Evolutionary conservation across 768 basidiomycete genomes (phyloP).

Genomic region (Amanita jacksonii): DNA sequence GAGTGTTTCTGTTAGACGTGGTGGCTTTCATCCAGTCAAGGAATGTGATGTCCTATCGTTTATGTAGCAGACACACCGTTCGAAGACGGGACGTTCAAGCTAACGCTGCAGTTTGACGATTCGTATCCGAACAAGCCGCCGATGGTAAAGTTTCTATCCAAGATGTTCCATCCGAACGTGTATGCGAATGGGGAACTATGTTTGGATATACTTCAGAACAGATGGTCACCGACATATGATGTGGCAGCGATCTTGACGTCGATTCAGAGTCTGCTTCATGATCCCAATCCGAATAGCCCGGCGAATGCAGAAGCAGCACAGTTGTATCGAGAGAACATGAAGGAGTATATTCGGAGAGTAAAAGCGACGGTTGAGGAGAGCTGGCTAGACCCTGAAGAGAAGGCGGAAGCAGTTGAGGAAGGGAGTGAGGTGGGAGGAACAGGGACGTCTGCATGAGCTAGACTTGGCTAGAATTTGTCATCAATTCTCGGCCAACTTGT

Average conservation of each 20-base stretch:
- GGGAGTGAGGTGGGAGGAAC: conserved; percentile 1
- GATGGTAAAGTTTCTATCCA: conserved; percentile 90
- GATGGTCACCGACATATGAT: conserved; percentile 99
- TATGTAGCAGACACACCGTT: conserved; percentile 89
- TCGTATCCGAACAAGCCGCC: conserved; percentile 99
- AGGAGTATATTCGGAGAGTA: conserved; percentile 10
- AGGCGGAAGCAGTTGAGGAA: conserved; percentile 17
- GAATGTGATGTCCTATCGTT: background rate
- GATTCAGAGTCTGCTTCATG: conserved; percentile 92
- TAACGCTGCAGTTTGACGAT: conserved; percentile 92
- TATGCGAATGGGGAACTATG: conserved; percentile 98
- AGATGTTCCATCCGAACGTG: conserved; percentile 99
- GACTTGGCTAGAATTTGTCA: background rate
- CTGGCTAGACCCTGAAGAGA: conserved; percentile 83
- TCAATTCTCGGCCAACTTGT: too few species aligned
- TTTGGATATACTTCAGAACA: conserved; percentile 95
- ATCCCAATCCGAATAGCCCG: conserved; percentile 97
- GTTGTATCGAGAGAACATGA: conserved; percentile 50
- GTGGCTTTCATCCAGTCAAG: too few species aligned
- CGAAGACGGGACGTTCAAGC: conserved; percentile 98
- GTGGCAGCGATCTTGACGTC: conserved; percentile 96
- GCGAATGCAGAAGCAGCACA: conserved; percentile 98
- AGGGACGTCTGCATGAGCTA: background rate
- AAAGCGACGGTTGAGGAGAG: conserved; percentile 92
- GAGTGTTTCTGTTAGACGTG: conserved; percentile 18